These are phyloP conservation scores for Ambrosiella beaveri DNA, from an alignment of 2,329 filamentous ascomycete species.

Conservation along the genomic window DNA sequence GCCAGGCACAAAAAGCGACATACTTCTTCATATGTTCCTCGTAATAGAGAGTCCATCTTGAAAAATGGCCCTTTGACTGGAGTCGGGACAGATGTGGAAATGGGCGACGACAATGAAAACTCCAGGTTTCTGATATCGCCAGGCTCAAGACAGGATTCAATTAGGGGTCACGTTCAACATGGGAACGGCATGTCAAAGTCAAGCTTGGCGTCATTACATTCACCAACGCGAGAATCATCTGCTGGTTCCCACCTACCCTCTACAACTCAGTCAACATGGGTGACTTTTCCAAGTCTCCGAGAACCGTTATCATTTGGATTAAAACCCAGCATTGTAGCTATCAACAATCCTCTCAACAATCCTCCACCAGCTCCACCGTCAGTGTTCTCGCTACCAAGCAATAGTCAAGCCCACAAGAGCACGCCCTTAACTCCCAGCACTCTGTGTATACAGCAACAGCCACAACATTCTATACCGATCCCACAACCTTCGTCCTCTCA, in stretches of 20 bases:
- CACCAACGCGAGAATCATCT: neutral
- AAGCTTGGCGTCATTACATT: neutral
- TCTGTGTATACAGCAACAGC: neutral
- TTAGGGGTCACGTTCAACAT: neutral
- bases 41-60: conserved; percentile 27
- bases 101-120: neutral
- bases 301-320: neutral
- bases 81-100: neutral
- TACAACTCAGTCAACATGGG: neutral
- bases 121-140: neutral
- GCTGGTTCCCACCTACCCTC: no score
- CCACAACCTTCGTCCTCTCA: no score
- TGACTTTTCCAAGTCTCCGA: neutral
- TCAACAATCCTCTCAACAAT: neutral
- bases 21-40: conserved; percentile 34
- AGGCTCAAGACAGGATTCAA: neutral
- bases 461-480: neutral
- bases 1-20: conserved; percentile 51
- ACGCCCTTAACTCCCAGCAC: neutral
- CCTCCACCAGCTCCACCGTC: neutral
- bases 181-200: neutral
- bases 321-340: neutral
- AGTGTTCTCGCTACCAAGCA: neutral
- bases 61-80: neutral
- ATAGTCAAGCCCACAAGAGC: neutral